These are phyloP conservation scores for Diaporthe sp. DNA, from an alignment of 2,329 filamentous ascomycete species.

Conservation along the genomic window DNA sequence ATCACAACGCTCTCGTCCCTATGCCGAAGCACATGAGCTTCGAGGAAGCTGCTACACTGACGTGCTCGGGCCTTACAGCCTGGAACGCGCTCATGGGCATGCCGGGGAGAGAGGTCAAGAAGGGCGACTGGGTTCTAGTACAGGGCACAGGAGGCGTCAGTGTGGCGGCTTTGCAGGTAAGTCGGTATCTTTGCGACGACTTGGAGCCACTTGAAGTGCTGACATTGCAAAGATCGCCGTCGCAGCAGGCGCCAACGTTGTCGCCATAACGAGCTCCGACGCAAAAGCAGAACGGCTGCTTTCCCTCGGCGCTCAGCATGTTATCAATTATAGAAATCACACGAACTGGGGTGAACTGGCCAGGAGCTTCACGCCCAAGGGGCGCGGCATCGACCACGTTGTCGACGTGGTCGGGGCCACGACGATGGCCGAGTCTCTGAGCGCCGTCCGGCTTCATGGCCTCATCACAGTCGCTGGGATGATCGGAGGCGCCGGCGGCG, in stretches of 20 bases:
- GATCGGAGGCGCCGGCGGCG: constrained; percentile 47
- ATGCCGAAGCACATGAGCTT: constrained; percentile 59
- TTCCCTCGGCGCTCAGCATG: constrained; percentile 67
- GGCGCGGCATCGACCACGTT: constrained; percentile 70
- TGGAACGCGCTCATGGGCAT: constrained; percentile 65
- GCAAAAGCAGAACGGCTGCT: constrained; percentile 65
- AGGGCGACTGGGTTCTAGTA: constrained; percentile 50
- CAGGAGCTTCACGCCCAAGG: constrained; percentile 58
- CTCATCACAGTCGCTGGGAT: constrained; percentile 50
- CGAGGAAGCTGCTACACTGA: constrained; percentile 56
- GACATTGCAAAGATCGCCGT: constrained; percentile 48
- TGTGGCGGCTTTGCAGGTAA: constrained; percentile 52
- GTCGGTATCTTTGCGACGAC: not conserved
- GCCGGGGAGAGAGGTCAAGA: constrained; percentile 54
- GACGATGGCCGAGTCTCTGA: constrained; percentile 69
- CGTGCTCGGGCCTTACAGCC: constrained; percentile 63
- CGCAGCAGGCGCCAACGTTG: constrained; percentile 64
- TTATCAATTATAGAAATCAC: constrained; percentile 71
- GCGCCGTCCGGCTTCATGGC: constrained; percentile 56
- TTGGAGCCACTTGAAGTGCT: not conserved
- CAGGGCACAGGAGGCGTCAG: constrained; percentile 57
- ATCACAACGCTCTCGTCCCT: constrained; percentile 67
- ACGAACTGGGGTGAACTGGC: constrained; percentile 71
- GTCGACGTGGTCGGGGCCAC: constrained; percentile 75
- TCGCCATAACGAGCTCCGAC: constrained; percentile 70